Conservation (phyloP, 306 rosid species). For the Vicia faba region DNA sequence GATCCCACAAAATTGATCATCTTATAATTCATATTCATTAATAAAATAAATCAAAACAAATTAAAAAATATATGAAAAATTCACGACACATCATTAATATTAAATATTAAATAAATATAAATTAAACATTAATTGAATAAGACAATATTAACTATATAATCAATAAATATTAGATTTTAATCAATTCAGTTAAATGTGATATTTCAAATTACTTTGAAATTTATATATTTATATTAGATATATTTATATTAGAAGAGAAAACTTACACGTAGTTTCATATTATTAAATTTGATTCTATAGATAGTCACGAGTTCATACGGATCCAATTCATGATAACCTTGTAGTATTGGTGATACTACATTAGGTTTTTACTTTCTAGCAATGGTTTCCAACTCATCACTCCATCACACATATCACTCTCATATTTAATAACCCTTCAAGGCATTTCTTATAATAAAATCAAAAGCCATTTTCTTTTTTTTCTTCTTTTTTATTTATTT, state of each 20-base stretch:
- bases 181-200: no score
- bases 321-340: conserved; percentile 17
- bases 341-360: conserved; percentile 7
- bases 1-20: no score
- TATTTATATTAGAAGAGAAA: neutral
- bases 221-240: no score
- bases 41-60: no score
- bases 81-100: no score
- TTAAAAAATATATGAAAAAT: no score
- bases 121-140: no score
- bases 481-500: neutral
- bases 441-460: conserved; percentile 12
- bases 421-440: neutral
- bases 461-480: conserved; percentile 9
- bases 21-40: no score
- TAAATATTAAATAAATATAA: no score
- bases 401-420: conserved; percentile 16
- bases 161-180: no score
- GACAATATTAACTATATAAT: no score
- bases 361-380: neutral
- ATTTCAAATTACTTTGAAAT: no score
- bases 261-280: neutral
- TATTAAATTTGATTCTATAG: conserved; percentile 4
- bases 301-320: neutral
- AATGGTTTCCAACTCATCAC: conserved; percentile 23